Base-by-base conservation (phyloP, 2,329 filamentous ascomycete species). In the Neonectria neomacrospora region DNA sequence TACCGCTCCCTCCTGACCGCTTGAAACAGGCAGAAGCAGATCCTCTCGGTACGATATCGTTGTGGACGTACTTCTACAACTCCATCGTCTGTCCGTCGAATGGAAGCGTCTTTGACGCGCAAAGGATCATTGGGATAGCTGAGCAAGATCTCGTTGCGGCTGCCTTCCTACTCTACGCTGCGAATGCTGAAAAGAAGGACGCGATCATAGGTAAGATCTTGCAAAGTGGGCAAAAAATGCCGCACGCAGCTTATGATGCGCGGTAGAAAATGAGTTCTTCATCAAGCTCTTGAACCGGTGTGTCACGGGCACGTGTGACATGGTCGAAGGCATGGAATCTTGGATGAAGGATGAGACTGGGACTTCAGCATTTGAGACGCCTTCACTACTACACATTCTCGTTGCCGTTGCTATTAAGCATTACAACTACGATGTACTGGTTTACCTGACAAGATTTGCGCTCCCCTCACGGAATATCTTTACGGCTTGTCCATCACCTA, bases 61-160 rank as follows among this genome's bases (percentile, higher is more conserved):
- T 64, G 23, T 64, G 61, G 61, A 64, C 61, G n/a, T 56, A 64
- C 52, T 64, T 64, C 18, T 30, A 61, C 51, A 64, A 64, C 39
- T 51, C 39, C 39, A 48, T 48, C 45, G 11, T 28, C 11, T 23
- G 5, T 14, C 4, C 28, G 1, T 16, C 45, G 12, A 30, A 16
- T 4, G 11, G 9, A 22, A 2, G 34, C 28, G 1, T 18, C 12
- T 10, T 37, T 28, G 5, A 47, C 12, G 28, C 42, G 1, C 47
- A 51, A 5, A 42, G 52, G 2, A 37, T 59, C 16, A 20, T 8
- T 7, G 23, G 14, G 10, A 39, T 37, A 22, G 55, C 50, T 22
- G 12, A 63, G 26, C 16, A 44, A n/a, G 61, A 64, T 37, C 37
- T 64, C 9, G 56, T 64, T 30, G 54, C 54, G 22, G 56, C 56